Percentiles rank a stretch among this genome's conserved stretches.
Evolutionary conservation across 2,329 filamentous ascomycete genomes (phyloP).

Genomic region (Colletotrichum simmondsii): DNA sequence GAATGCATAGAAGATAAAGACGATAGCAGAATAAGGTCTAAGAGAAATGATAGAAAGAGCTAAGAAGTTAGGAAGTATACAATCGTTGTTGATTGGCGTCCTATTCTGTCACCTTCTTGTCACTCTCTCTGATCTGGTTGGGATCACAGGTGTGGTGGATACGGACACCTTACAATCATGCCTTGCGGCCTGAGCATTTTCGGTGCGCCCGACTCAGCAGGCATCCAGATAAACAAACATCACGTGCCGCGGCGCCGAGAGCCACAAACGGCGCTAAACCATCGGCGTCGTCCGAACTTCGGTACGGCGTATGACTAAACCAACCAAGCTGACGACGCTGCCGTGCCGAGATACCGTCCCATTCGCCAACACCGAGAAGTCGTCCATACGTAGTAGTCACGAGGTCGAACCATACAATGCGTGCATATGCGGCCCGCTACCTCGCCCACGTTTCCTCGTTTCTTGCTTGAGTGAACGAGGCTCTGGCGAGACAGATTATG

Average conservation of each 20-base stretch:
- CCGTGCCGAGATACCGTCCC: conserved; percentile 28
- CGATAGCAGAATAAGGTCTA: too few species aligned
- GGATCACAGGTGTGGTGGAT: neutral
- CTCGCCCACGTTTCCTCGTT: conserved; percentile 1
- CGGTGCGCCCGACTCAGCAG: conserved; percentile 18
- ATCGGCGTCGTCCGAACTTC: conserved; percentile 36
- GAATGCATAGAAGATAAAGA: too few species aligned
- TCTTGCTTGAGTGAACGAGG: conserved; percentile 2
- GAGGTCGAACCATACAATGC: conserved; percentile 5
- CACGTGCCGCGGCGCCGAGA: conserved; percentile 27
- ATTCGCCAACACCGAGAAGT: conserved; percentile 13
- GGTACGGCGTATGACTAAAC: conserved; percentile 18
- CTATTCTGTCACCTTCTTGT: too few species aligned
- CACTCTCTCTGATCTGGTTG: neutral
- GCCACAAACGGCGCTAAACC: conserved; percentile 31
- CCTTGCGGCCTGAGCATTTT: conserved; percentile 25
- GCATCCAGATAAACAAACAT: conserved; percentile 9
- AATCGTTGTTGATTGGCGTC: neutral
- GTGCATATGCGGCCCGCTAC: conserved; percentile 7
- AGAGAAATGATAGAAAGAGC: too few species aligned
- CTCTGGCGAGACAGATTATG: neutral
- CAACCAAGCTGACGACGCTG: conserved; percentile 32
- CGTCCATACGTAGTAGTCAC: neutral
- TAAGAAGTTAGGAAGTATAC: too few species aligned
- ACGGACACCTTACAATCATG: neutral